Base-by-base conservation (phyloP, 305 asterid species). In the Solanum hybrid region DNA sequence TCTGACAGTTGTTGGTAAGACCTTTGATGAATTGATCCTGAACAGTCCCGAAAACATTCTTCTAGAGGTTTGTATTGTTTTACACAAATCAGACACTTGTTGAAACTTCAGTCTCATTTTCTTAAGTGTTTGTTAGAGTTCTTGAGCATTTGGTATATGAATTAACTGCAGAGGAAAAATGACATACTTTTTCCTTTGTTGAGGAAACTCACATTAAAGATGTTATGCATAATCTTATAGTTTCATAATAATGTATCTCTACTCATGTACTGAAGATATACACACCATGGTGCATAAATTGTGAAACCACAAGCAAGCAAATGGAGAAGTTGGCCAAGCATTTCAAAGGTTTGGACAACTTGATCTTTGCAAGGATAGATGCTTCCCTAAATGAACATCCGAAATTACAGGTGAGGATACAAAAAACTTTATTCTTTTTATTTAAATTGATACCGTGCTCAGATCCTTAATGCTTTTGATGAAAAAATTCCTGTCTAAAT, bases 291-390 rank as follows among this genome's bases (percentile, higher is more conserved):
- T 97, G 99, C 96, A 93, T 96, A 90, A 93, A 92, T 77, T 97
- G 99, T 57, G 99, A 97, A 91, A 92, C 96, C 68, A 94, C 95
- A 80, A 94, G 95, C 97, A 97, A 97, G 92, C 98, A 97, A 86
- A 90, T 96, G 26, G 98, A 97, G 95, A 97, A 97, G 93, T 89
- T 97, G 96, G 98, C 98, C 32, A 97, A 95, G 95, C 99, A 97
- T 95, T 97, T 96, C 95, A 91, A 91, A 92, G 99, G 99, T 24
- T 89, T 96, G 93, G 96, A 94, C 61, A 90, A 90, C 94, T 95
- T 97, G 5, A 93, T 94, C 70, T 97, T 97, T 89, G 97, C 97
- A 84, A 95, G 98, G 90, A 93, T 96, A 72, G 99, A 97, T 94
- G 98, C 98, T 87, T 96, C 99, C 57, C 78, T 89, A 38, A 97